These are phyloP conservation scores for Peniophora sp. DNA, from an alignment of 1,284 basidiomycete genomes.

Conservation along the genomic window DNA sequence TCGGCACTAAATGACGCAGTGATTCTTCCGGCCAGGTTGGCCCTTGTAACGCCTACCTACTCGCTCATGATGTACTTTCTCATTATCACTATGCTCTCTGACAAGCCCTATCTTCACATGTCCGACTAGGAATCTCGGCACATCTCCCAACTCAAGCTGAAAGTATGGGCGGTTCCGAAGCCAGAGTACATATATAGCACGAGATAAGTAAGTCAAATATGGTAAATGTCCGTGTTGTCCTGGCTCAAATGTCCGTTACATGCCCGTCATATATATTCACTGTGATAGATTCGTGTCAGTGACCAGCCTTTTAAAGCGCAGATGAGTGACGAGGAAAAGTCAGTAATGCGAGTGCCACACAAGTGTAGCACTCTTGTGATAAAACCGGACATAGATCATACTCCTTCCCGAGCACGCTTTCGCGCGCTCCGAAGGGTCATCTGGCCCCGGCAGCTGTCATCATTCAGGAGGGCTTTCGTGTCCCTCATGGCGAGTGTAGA, in stretches of 20 bases:
- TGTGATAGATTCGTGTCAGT: background rate
- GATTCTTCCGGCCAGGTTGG: too few species aligned
- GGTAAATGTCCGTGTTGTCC: background rate
- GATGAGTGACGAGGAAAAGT: background rate
- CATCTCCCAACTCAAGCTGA: too few species aligned
- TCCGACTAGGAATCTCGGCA: too few species aligned
- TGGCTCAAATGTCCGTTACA: background rate
- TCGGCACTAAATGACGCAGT: too few species aligned
- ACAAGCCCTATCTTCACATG: too few species aligned
- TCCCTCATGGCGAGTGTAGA: background rate
- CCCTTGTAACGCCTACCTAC: too few species aligned
- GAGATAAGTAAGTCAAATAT: constrained; percentile 2
- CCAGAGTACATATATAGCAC: too few species aligned
- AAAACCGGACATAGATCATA: constrained; percentile 47
- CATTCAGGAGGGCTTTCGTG: constrained; percentile 15
- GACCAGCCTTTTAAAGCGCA: constrained; percentile 1
- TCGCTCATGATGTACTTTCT: too few species aligned
- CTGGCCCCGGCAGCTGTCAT: constrained; percentile 76
- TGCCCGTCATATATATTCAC: too few species aligned
- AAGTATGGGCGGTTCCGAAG: too few species aligned
- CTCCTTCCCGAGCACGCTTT: constrained; percentile 32
- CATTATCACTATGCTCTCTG: too few species aligned
- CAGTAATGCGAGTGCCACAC: background rate
- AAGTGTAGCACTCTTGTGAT: background rate
- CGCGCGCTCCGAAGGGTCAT: constrained; percentile 50